These are phyloP conservation scores for Penicillium macrosclerotiorum DNA, from an alignment of 495 filamentous ascomycete genomes.

Conservation along the genomic window DNA sequence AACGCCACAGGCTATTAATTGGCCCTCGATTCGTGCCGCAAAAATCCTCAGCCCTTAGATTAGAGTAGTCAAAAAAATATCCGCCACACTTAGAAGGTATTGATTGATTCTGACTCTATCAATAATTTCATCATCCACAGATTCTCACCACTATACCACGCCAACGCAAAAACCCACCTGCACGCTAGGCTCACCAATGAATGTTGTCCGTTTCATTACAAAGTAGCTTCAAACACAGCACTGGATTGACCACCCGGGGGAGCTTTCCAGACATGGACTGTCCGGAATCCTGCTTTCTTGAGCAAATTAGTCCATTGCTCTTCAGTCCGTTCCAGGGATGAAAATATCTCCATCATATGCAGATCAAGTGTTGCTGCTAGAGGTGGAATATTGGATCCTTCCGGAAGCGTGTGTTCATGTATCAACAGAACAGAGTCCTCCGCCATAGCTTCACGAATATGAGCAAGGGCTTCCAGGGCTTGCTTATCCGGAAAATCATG, in stretches of 20 bases:
- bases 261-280: conserved; percentile 40
- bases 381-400: conserved; percentile 29
- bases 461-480: conserved; percentile 33
- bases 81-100: too few relatives aligned
- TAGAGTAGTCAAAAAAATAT: too few relatives aligned
- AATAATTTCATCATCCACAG: too few relatives aligned
- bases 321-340: conserved; percentile 32
- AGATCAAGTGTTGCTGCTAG: conserved; percentile 34
- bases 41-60: too few relatives aligned
- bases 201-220: too few relatives aligned
- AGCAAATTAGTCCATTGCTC: conserved; percentile 16
- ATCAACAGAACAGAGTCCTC: conserved; percentile 33
- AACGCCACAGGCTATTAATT: too few relatives aligned
- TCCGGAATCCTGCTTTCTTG: conserved; percentile 54
- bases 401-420: conserved; percentile 44
- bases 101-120: too few relatives aligned
- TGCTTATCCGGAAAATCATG: conserved; percentile 49
- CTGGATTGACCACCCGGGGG: background rate
- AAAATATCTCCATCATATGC: conserved; percentile 36
- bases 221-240: conserved; percentile 8
- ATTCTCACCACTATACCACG: too few relatives aligned
- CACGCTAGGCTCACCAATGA: too few relatives aligned
- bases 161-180: too few relatives aligned
- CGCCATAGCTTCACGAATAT: conserved; percentile 39
- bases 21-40: too few relatives aligned